Evolutionary conservation across 495 filamentous ascomycete genomes (phyloP).

Genomic region (Penicillium angulare): DNA sequence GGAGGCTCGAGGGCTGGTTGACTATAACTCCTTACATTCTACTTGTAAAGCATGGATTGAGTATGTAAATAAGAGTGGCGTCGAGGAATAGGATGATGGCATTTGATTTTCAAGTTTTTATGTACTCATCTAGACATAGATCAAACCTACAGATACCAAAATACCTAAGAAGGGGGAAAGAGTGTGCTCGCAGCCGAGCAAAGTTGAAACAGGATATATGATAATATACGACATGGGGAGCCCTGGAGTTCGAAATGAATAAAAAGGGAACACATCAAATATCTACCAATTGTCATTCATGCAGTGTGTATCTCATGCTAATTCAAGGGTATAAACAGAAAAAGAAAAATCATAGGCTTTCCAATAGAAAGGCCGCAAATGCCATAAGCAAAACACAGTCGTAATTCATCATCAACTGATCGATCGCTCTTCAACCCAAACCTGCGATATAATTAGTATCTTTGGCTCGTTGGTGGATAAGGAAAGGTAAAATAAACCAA

Average conservation of each 20-base stretch:
- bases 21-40: too few relatives aligned
- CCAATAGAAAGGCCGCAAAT: slow-evolving; percentile 10
- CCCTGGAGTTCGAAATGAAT: not conserved
- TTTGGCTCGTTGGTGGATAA: too few relatives aligned
- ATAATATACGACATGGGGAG: not conserved
- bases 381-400: slow-evolving; percentile 2
- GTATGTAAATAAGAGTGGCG: too few relatives aligned
- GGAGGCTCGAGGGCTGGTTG: too few relatives aligned
- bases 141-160: too few relatives aligned
- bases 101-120: too few relatives aligned
- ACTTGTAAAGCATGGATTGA: too few relatives aligned
- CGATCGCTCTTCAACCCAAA: slow-evolving; percentile 63
- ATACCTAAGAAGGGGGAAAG: too few relatives aligned
- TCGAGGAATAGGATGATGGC: too few relatives aligned
- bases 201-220: too few relatives aligned
- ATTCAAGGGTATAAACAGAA: slow-evolving; percentile 23
- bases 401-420: slow-evolving; percentile 21
- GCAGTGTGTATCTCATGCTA: slow-evolving; percentile 12
- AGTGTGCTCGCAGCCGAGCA: too few relatives aligned
- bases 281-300: not conserved
- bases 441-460: slow-evolving; percentile 38
- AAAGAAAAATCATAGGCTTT: slow-evolving; percentile 16
- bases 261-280: not conserved
- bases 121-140: too few relatives aligned
- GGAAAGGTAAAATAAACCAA: not conserved